Evolutionary conservation across 495 filamentous ascomycete species (phyloP).

Genomic region (Penicillium verhagenii): DNA sequence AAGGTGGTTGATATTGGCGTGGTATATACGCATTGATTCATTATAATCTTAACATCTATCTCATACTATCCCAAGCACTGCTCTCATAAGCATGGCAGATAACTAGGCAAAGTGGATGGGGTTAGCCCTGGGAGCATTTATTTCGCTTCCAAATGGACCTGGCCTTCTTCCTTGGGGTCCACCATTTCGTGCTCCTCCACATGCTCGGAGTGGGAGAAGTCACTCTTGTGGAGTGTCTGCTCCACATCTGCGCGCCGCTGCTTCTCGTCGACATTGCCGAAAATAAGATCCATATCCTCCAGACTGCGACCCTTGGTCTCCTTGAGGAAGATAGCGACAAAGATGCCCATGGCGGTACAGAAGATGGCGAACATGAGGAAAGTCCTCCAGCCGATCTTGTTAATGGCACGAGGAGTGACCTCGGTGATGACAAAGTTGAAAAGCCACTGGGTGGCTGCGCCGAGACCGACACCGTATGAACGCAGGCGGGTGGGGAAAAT

Average conservation of each 20-base stretch:
- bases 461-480: conserved; percentile 67
- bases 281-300: conserved; percentile 51
- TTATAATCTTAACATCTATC: background rate
- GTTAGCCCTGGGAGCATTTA: background rate
- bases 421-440: conserved; percentile 48
- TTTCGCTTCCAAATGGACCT: background rate
- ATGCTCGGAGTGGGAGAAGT: conserved; percentile 28
- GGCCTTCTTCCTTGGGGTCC: background rate
- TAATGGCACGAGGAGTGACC: conserved; percentile 38
- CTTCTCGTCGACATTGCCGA: conserved; percentile 38
- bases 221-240: conserved; percentile 36
- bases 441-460: conserved; percentile 54
- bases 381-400: conserved; percentile 50
- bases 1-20: background rate
- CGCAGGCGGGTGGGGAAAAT: conserved; percentile 72
- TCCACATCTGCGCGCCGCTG: conserved; percentile 42
- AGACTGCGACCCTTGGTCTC: conserved; percentile 58
- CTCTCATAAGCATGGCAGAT: background rate
- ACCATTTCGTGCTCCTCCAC: conserved; percentile 12
- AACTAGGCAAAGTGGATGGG: background rate
- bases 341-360: conserved; percentile 34
- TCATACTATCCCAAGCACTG: background rate
- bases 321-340: conserved; percentile 53
- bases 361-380: conserved; percentile 59
- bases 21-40: background rate